These are phyloP conservation scores for Trametes sanguinea DNA, from an alignment of 768 basidiomycete species.

Conservation along the genomic window DNA sequence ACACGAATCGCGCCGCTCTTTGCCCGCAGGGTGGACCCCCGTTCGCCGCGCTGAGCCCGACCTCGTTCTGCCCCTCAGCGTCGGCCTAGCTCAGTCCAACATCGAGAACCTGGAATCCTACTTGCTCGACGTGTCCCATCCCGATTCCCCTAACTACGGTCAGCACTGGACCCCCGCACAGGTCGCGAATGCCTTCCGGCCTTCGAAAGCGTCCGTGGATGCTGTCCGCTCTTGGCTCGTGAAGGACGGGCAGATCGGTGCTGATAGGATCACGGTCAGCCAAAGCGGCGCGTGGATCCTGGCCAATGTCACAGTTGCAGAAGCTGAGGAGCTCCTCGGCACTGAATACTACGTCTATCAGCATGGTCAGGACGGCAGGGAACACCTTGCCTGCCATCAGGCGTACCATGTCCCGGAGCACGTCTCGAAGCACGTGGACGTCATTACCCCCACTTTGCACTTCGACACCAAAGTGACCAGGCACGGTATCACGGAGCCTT, in stretches of 20 bases:
- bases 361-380: slow-evolving; percentile 50
- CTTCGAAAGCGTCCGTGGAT: slow-evolving; percentile 42
- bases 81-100: slow-evolving; percentile 50
- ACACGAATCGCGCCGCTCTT: slow-evolving; percentile 24
- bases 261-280: slow-evolving; percentile 32
- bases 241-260: slow-evolving; percentile 11
- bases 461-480: slow-evolving; percentile 45
- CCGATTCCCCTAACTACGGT: slow-evolving; percentile 51
- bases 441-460: slow-evolving; percentile 72
- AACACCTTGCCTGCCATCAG: slow-evolving; percentile 58
- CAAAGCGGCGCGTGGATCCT: slow-evolving; percentile 46
- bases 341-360: slow-evolving; percentile 61
- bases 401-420: slow-evolving; percentile 63
- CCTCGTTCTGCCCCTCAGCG: slow-evolving; percentile 45
- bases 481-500: not conserved
- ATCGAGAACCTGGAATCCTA: slow-evolving; percentile 45
- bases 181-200: slow-evolving; percentile 48
- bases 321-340: slow-evolving; percentile 46
- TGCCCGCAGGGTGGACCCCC: slow-evolving; percentile 44
- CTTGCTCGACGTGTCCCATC: slow-evolving; percentile 51
- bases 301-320: slow-evolving; percentile 41
- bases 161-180: slow-evolving; percentile 49
- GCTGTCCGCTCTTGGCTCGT: slow-evolving; percentile 47
- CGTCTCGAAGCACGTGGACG: slow-evolving; percentile 60
- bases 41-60: slow-evolving; percentile 38